Evolutionary conservation across 768 basidiomycete genomes (phyloP).

Genomic region (Coprinopsis cinerea): DNA sequence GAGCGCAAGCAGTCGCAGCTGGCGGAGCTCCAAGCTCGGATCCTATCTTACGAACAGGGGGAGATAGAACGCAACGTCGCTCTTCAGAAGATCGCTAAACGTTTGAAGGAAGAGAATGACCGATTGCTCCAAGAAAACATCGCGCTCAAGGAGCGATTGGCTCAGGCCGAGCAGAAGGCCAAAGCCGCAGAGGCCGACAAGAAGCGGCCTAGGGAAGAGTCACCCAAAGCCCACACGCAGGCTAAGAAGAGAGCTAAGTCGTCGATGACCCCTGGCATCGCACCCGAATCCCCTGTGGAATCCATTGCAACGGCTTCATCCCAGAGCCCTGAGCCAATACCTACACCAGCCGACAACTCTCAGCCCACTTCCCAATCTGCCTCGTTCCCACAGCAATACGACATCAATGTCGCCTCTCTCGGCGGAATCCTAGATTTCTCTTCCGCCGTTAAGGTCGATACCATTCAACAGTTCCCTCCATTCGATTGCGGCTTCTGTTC

Average conservation of each 20-base stretch:
- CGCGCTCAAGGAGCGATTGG: slow-evolving; percentile 46
- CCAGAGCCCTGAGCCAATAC: slow-evolving; percentile 2
- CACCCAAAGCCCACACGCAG: slow-evolving; percentile 24
- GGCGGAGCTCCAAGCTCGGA: slow-evolving; percentile 78
- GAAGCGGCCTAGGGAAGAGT: slow-evolving; percentile 57
- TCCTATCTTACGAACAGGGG: slow-evolving; percentile 85
- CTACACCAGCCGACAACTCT: slow-evolving; percentile 1
- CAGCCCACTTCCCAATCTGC: slow-evolving; percentile 27
- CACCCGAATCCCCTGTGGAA: slow-evolving; percentile 14
- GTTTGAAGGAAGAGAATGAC: slow-evolving; percentile 84
- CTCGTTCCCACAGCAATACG: slow-evolving; percentile 27
- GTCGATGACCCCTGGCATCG: slow-evolving; percentile 24
- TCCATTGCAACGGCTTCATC: slow-evolving; percentile 1
- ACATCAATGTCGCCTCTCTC: slow-evolving; percentile 19
- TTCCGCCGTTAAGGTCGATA: slow-evolving; percentile 20
- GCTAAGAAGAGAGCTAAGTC: slow-evolving; percentile 30
- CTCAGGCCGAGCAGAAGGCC: slow-evolving; percentile 34
- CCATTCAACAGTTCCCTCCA: slow-evolving; percentile 31
- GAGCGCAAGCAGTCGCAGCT: slow-evolving; percentile 88
- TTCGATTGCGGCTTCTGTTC: slow-evolving; percentile 76
- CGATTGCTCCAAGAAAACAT: slow-evolving; percentile 62
- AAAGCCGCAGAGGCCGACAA: slow-evolving; percentile 32
- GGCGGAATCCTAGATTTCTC: slow-evolving; percentile 28
- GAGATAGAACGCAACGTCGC: slow-evolving; percentile 85
- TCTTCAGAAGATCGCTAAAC: slow-evolving; percentile 76